Percentiles rank a stretch among this genome's conserved stretches.
Evolutionary conservation across 2,329 filamentous ascomycete genomes (phyloP).

Genomic region (Emergomyces pasteurianus): DNA sequence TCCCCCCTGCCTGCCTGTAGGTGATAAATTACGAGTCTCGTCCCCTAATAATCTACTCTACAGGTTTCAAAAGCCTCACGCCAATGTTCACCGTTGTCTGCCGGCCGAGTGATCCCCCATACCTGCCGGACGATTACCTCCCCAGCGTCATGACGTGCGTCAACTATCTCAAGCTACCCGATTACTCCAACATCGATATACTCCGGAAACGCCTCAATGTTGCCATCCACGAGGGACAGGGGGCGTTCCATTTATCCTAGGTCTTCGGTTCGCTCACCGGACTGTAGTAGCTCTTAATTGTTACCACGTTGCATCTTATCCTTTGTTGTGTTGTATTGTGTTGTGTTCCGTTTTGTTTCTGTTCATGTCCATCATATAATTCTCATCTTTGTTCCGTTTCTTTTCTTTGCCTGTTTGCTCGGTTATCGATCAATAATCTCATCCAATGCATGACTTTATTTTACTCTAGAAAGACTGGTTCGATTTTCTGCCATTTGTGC

Average conservation of each 20-base stretch:
- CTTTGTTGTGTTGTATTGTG: neutral
- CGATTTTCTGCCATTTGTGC: neutral
- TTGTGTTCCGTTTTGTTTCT: neutral
- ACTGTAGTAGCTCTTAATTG: neutral
- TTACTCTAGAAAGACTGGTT: neutral
- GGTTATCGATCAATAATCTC: too few species aligned
- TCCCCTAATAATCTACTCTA: neutral
- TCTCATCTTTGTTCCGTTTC: neutral
- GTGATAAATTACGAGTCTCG: neutral
- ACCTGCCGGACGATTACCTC: slow-evolving; percentile 92
- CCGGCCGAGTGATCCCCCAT: slow-evolving; percentile 92
- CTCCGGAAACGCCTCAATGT: slow-evolving; percentile 68
- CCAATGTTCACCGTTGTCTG: slow-evolving; percentile 99
- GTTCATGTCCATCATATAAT: neutral
- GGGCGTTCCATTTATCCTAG: slow-evolving; percentile 90
- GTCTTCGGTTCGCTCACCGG: slow-evolving; percentile 2
- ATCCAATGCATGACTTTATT: neutral
- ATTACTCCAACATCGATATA: slow-evolving; percentile 70
- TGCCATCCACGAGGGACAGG: slow-evolving; percentile 90
- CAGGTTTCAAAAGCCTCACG: slow-evolving; percentile 91
- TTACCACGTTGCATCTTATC: neutral
- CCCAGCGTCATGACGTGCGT: slow-evolving; percentile 99
- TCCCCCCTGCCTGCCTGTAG: neutral
- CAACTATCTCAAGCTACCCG: slow-evolving; percentile 95
- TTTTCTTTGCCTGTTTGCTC: too few species aligned